Conservation (phyloP, 2,329 filamentous ascomycete genomes). For the Drechslerella dactyloides region DNA sequence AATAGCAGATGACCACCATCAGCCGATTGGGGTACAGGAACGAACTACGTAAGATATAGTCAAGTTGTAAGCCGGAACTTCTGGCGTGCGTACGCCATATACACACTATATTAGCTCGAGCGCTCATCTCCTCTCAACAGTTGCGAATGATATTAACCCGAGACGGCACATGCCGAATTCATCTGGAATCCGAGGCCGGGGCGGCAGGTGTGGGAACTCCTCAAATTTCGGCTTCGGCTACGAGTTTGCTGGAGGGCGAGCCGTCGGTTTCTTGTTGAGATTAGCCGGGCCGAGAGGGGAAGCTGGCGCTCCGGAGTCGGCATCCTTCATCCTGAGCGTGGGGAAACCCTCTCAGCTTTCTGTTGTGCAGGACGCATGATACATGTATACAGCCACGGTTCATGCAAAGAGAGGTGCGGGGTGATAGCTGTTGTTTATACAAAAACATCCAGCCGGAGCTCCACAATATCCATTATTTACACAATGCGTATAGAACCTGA, state of each 20-base stretch:
- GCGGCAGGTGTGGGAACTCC: slow-evolving; percentile 34
- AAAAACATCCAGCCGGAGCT: neutral
- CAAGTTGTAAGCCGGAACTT: neutral
- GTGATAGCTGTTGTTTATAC: too few species aligned
- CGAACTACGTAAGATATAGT: neutral
- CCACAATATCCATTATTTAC: neutral
- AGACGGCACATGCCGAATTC: slow-evolving; percentile 13
- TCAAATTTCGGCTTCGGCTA: slow-evolving; percentile 45
- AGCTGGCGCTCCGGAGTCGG: slow-evolving; percentile 2
- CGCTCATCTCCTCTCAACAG: slow-evolving; percentile 29
- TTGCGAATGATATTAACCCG: slow-evolving; percentile 3
- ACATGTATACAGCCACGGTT: too few species aligned
- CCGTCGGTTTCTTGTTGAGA: slow-evolving; percentile 25
- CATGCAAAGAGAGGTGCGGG: too few species aligned
- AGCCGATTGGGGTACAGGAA: slow-evolving; percentile 22
- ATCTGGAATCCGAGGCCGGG: slow-evolving; percentile 10
- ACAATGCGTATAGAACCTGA: neutral
- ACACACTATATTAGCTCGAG: neutral
- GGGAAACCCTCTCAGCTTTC: slow-evolving; percentile 3
- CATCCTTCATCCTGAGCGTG: slow-evolving; percentile 11
- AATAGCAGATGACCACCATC: slow-evolving; percentile 1
- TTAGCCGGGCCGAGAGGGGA: slow-evolving; percentile 34
- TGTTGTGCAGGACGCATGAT: too few species aligned
- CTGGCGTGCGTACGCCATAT: neutral
- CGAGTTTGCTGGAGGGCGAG: slow-evolving; percentile 1